Evolutionary conservation across 805 yeast genomes (phyloP).

Genomic region (Lipomyces mesembrius): DNA sequence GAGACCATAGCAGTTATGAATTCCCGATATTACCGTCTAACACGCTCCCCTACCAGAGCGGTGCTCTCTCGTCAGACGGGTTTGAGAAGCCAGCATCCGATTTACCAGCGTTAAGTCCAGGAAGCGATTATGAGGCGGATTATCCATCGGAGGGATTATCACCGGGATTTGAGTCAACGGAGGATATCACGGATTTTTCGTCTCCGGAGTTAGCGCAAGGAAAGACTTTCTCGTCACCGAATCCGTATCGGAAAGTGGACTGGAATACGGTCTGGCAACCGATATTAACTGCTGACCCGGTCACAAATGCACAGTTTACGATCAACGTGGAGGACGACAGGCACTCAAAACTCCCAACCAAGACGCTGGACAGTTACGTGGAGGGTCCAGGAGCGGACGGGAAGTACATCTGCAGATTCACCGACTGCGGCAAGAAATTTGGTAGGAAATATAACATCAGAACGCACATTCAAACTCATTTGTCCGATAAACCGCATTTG

Average conservation of each 20-base stretch:
- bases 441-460: conserved; percentile 89
- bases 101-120: conserved; percentile 7
- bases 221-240: conserved; percentile 13
- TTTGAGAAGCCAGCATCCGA: neutral
- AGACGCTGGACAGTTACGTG: conserved; percentile 27
- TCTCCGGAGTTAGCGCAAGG: conserved; percentile 29
- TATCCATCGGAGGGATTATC: conserved; percentile 32
- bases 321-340: conserved; percentile 17
- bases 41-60: neutral
- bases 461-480: conserved; percentile 95
- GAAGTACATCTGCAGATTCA: conserved; percentile 72
- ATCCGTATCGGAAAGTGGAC: neutral
- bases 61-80: neutral
- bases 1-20: neutral
- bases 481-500: conserved; percentile 88
- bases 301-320: conserved; percentile 19
- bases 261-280: conserved; percentile 36
- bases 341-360: conserved; percentile 16
- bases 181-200: conserved; percentile 33
- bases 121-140: conserved; percentile 33
- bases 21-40: neutral
- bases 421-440: conserved; percentile 80
- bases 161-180: conserved; percentile 26
- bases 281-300: conserved; percentile 33
- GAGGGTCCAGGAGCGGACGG: conserved; percentile 58